Evolutionary conservation across 73 alveolate genomes (phyloP).

Genomic region (Symbiodinium pilosum): DNA sequence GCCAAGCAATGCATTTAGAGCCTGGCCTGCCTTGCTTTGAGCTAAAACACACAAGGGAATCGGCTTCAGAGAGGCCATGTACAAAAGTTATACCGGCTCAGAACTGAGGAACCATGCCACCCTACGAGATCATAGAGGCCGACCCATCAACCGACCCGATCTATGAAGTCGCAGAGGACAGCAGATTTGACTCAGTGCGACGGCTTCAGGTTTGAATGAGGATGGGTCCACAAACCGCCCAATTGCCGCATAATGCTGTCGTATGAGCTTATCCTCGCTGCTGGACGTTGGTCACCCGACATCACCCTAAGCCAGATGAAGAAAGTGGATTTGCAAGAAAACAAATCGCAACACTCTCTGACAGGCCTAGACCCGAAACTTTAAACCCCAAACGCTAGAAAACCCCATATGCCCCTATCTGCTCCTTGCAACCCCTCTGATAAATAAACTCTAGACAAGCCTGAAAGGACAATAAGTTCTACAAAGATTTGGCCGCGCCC

Average conservation of each 20-base stretch:
- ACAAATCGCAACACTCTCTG: background rate
- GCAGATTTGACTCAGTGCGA: no score
- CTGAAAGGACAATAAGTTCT: background rate
- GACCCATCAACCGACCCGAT: conserved; percentile 8
- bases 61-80: background rate
- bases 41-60: background rate
- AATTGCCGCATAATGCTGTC: no score
- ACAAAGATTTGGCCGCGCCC: conserved; percentile 4
- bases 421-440: background rate
- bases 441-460: background rate
- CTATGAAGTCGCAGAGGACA: conserved; percentile 21
- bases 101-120: conserved; percentile 8
- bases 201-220: no score
- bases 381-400: no score
- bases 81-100: background rate
- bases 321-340: no score
- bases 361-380: no score
- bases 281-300: no score
- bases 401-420: no score
- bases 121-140: background rate
- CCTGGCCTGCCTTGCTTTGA: background rate
- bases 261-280: no score
- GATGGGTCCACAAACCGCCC: no score
- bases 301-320: no score
- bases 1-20: background rate